A percentile compares a stretch with the other conserved stretches of the same genome.
phyloP scores from a whole-genome alignment of 106 monocot species.

The Dendrobium catenatum region DNA sequence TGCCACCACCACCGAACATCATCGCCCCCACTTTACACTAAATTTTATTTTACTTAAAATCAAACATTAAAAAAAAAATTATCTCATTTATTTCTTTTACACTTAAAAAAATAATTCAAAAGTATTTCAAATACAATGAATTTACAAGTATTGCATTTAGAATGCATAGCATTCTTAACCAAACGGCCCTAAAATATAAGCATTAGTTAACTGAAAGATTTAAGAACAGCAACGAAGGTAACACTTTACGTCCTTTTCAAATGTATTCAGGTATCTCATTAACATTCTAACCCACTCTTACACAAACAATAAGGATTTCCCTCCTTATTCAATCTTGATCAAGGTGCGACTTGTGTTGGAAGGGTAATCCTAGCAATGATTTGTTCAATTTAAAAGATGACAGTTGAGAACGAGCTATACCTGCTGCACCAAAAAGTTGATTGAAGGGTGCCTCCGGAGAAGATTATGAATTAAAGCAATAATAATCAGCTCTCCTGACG shows the following conservation, averaged over 20 bases:
- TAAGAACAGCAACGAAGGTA: background rate
- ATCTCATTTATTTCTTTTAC: no score
- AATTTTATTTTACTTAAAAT: no score
- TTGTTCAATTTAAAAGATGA: background rate
- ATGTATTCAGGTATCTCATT: no score
- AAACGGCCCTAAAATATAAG: no score
- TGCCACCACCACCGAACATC: no score
- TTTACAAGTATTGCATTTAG: no score
- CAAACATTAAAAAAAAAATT: no score
- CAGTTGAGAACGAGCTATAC: constrained; percentile 16
- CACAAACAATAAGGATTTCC: background rate
- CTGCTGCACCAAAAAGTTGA: constrained; percentile 92
- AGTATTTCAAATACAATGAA: no score
- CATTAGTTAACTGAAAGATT: background rate
- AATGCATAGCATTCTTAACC: no score
- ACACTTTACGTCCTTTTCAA: background rate
- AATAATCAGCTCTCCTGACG: constrained; percentile 75
- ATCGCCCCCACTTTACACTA: no score
- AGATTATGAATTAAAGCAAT: constrained; percentile 94
- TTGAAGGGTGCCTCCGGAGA: constrained; percentile 85
- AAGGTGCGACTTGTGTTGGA: background rate
- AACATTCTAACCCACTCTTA: background rate
- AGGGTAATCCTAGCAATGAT: background rate
- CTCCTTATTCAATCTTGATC: background rate
- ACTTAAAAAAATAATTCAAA: no score